phyloP scores from a whole-genome alignment of 2,329 filamentous ascomycete species.

The Colletotrichum eleusines region DNA sequence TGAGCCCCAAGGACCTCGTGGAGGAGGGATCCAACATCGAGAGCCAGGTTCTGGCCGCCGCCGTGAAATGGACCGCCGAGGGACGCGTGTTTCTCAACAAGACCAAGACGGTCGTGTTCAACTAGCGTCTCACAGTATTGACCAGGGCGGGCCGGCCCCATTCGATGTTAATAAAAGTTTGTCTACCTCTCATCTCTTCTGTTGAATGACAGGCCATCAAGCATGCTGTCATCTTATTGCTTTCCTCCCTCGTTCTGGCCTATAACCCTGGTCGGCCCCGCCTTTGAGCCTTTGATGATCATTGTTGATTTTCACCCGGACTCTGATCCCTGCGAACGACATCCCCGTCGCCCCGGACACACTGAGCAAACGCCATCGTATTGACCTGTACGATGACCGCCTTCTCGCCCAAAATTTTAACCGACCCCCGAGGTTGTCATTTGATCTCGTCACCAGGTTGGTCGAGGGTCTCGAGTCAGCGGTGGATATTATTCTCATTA shows the following conservation, averaged over 20 bases:
- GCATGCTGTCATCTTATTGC: not conserved
- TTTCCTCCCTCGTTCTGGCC: not conserved
- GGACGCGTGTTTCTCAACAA: conserved; percentile 82
- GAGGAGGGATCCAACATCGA: conserved; percentile 87
- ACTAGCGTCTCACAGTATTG: conserved; percentile 48
- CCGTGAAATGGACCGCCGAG: conserved; percentile 88
- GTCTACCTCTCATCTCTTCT: not conserved
- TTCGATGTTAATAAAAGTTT: conserved; percentile 19
- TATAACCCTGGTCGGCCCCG: not conserved
- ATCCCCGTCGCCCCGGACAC: too few relatives aligned
- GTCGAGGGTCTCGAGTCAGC: not conserved
- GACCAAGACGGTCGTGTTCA: conserved; percentile 84
- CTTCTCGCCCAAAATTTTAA: not conserved
- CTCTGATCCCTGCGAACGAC: not conserved
- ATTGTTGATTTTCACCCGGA: not conserved
- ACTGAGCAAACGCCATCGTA: not conserved
- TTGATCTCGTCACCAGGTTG: not conserved
- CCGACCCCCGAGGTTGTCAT: not conserved
- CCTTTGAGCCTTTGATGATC: not conserved
- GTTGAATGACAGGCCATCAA: not conserved
- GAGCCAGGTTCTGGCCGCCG: conserved; percentile 83
- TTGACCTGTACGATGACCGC: not conserved
- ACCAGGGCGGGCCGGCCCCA: not conserved
- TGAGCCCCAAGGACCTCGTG: conserved; percentile 81
- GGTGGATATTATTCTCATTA: not conserved